Conservation (phyloP, 352 stramenopile species). For the Thraustochytrium sp. region DNA sequence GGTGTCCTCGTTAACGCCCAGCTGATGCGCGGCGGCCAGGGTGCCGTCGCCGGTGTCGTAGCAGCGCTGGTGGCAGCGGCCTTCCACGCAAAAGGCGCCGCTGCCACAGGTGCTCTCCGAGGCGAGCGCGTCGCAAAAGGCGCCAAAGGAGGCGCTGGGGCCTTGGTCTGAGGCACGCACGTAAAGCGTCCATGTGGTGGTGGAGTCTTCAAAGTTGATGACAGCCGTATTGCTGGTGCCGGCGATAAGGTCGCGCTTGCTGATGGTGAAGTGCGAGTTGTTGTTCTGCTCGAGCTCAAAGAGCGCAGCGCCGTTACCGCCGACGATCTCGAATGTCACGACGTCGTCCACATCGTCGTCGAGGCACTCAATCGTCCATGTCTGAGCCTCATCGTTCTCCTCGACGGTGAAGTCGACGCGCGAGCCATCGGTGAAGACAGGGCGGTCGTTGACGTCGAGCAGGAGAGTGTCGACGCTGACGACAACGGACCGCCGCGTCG, state of each 20-base stretch:
- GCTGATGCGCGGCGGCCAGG: neutral
- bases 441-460: neutral
- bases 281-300: neutral
- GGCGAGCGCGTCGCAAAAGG: neutral
- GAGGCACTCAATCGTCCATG: neutral
- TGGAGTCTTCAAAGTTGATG: slow-evolving; percentile 27
- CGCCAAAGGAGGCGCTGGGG: neutral
- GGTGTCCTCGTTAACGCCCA: neutral
- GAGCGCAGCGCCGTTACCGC: slow-evolving; percentile 1
- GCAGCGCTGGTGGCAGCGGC: slow-evolving; percentile 17
- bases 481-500: neutral
- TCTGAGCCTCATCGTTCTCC: neutral
- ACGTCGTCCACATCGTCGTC: neutral
- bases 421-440: neutral
- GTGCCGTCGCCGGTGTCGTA: slow-evolving; percentile 14
- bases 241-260: neutral
- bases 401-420: neutral
- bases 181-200: slow-evolving; percentile 27
- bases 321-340: neutral
- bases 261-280: neutral
- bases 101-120: neutral
- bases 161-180: slow-evolving; percentile 5
- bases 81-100: neutral
- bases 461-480: neutral
- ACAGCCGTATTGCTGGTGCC: neutral